Evolutionary conservation across 768 basidiomycete species (phyloP).

Genomic region (Tylopilus sp.): DNA sequence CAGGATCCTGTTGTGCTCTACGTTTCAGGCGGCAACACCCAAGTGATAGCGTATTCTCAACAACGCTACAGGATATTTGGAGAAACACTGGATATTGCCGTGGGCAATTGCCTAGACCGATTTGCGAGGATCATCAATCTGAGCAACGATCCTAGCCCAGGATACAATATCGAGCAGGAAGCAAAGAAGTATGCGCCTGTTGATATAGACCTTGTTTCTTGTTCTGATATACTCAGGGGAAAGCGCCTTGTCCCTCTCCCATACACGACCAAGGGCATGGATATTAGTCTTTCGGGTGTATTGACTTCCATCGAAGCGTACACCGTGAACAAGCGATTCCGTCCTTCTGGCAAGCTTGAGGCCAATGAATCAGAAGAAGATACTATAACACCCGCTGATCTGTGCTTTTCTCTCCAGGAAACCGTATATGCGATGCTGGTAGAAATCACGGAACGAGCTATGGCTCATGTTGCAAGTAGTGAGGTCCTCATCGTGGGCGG

Average conservation of each 20-base stretch:
- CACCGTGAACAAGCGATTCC: slow-evolving; percentile 82
- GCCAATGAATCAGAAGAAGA: slow-evolving; percentile 46
- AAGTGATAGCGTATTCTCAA: slow-evolving; percentile 97
- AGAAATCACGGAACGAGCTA: slow-evolving; percentile 97
- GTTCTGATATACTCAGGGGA: slow-evolving; percentile 50
- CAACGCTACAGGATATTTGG: slow-evolving; percentile 98
- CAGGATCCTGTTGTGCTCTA: slow-evolving; percentile 96
- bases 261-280: slow-evolving; percentile 99
- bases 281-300: slow-evolving; percentile 93
- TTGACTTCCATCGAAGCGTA: slow-evolving; percentile 85
- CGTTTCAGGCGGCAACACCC: slow-evolving; percentile 98
- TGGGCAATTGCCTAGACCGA: slow-evolving; percentile 96
- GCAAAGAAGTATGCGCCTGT: slow-evolving; percentile 68
- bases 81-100: slow-evolving; percentile 98
- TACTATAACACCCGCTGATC: slow-evolving; percentile 88
- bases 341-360: slow-evolving; percentile 42
- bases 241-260: slow-evolving; percentile 80
- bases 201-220: neutral
- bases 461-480: slow-evolving; percentile 96
- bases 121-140: slow-evolving; percentile 94
- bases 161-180: slow-evolving; percentile 95
- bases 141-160: slow-evolving; percentile 93
- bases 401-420: slow-evolving; percentile 97
- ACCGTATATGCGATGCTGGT: slow-evolving; percentile 98
- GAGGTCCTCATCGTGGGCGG: slow-evolving; percentile 98